Evolutionary conservation across 2,329 filamentous ascomycete genomes (phyloP).

Genomic region (Rutstroemia sp.): DNA sequence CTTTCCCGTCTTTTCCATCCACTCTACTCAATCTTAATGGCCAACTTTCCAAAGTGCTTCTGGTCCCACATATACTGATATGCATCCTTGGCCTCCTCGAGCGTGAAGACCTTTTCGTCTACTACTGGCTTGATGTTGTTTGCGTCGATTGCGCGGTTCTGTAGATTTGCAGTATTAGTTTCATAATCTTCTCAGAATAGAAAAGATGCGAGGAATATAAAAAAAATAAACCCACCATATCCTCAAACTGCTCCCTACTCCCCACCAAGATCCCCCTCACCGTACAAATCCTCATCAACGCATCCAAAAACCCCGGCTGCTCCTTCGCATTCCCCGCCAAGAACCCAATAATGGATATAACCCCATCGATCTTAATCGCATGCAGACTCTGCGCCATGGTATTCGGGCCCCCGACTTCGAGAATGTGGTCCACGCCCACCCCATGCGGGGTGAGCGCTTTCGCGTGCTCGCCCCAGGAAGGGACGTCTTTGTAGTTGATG

Average conservation of each 20-base stretch:
- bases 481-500: slow-evolving; percentile 36
- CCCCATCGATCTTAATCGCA: slow-evolving; percentile 35
- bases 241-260: slow-evolving; percentile 41
- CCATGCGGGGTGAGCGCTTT: slow-evolving; percentile 31
- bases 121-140: slow-evolving; percentile 40
- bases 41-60: slow-evolving; percentile 26
- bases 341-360: slow-evolving; percentile 34
- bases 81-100: slow-evolving; percentile 38
- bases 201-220: neutral
- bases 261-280: slow-evolving; percentile 41
- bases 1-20: too few relatives aligned
- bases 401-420: slow-evolving; percentile 36
- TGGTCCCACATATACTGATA: slow-evolving; percentile 44
- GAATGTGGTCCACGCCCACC: slow-evolving; percentile 35
- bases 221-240: slow-evolving; percentile 31
- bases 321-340: slow-evolving; percentile 25
- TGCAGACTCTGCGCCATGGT: slow-evolving; percentile 35
- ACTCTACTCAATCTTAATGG: slow-evolving; percentile 6
- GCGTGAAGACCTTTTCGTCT: slow-evolving; percentile 37
- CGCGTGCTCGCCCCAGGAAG: slow-evolving; percentile 35
- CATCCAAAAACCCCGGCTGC: slow-evolving; percentile 28
- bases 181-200: too few relatives aligned
- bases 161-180: neutral
- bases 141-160: slow-evolving; percentile 39
- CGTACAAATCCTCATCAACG: slow-evolving; percentile 32